phyloP scores from a whole-genome alignment of 345 rosid genomes.

The Citrus glauca region DNA sequence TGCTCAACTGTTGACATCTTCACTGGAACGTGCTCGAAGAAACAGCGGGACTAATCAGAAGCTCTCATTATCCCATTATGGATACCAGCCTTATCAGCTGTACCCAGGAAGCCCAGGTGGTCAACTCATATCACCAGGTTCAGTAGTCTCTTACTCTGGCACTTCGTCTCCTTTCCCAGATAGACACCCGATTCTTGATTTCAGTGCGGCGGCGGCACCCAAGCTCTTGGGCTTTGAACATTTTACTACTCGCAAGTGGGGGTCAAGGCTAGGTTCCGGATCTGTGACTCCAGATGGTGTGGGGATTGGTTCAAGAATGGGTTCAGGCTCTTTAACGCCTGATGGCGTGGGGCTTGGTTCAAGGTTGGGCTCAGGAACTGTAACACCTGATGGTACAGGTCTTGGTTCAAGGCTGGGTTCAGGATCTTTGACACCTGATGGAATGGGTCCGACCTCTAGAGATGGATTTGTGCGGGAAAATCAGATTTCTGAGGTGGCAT shows the following conservation, averaged over 20 bases:
- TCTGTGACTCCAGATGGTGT: constrained; percentile 68
- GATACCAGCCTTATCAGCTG: constrained; percentile 52
- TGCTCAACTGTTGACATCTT: constrained; percentile 85
- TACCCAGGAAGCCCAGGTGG: constrained; percentile 87
- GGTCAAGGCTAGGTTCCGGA: constrained; percentile 85
- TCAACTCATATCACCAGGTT: constrained; percentile 78
- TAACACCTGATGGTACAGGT: constrained; percentile 73
- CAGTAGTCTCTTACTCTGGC: constrained; percentile 73
- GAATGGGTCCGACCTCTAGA: constrained; percentile 38
- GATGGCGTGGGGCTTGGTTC: constrained; percentile 71
- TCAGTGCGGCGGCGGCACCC: constrained; percentile 59
- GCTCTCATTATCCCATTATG: constrained; percentile 61
- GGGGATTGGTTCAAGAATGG: constrained; percentile 49
- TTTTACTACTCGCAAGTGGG: constrained; percentile 73
- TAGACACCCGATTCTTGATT: constrained; percentile 52
- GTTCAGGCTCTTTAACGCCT: constrained; percentile 76
- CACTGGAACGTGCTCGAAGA: constrained; percentile 77
- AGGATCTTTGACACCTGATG: constrained; percentile 72
- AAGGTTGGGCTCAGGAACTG: constrained; percentile 67
- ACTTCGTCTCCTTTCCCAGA: constrained; percentile 88
- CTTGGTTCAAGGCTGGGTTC: constrained; percentile 60
- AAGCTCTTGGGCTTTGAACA: constrained; percentile 65
- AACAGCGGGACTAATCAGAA: constrained; percentile 54
- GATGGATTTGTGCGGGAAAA: constrained; percentile 34
- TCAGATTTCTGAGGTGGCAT: constrained; percentile 46